These are phyloP conservation scores for Collybia mongolica DNA, from an alignment of 768 basidiomycete species.

Conservation along the genomic window DNA sequence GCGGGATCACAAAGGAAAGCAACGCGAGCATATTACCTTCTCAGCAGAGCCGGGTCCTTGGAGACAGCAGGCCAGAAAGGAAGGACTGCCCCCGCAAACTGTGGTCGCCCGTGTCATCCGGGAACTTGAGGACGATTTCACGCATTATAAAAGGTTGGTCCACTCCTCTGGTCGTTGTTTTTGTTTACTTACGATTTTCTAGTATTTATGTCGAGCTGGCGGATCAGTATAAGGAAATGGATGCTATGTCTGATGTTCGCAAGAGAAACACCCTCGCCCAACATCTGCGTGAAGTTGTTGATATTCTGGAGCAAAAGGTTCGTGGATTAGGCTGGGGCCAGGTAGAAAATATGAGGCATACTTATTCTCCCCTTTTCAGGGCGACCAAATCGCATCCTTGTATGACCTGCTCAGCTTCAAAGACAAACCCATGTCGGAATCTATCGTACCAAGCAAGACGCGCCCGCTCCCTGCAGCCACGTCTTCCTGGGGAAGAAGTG, in stretches of 20 bases:
- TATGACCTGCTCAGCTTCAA: constrained; percentile 82
- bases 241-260: constrained; percentile 75
- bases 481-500: constrained; percentile 1
- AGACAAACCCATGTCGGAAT: constrained; percentile 50
- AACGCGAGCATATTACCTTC: constrained; percentile 25
- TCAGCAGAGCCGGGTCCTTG: constrained; percentile 27
- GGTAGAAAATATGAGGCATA: no score
- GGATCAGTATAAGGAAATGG: constrained; percentile 90
- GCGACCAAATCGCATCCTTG: constrained; percentile 90
- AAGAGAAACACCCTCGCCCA: constrained; percentile 86
- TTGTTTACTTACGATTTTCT: constrained; percentile 4
- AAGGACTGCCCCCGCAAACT: constrained; percentile 79
- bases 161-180: neutral
- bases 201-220: constrained; percentile 91
- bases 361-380: constrained; percentile 41
- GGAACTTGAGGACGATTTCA: constrained; percentile 94
- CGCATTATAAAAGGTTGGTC: constrained; percentile 87
- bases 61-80: constrained; percentile 26
- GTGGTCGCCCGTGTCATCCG: constrained; percentile 78
- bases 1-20: constrained; percentile 25
- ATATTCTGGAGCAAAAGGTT: constrained; percentile 90
- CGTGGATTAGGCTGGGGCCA: constrained; percentile 5
- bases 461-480: constrained; percentile 10
- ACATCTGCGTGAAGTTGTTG: constrained; percentile 89
- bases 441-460: constrained; percentile 15